phyloP scores from a whole-genome alignment of 106 monocot genomes.

The Allium cepa region DNA sequence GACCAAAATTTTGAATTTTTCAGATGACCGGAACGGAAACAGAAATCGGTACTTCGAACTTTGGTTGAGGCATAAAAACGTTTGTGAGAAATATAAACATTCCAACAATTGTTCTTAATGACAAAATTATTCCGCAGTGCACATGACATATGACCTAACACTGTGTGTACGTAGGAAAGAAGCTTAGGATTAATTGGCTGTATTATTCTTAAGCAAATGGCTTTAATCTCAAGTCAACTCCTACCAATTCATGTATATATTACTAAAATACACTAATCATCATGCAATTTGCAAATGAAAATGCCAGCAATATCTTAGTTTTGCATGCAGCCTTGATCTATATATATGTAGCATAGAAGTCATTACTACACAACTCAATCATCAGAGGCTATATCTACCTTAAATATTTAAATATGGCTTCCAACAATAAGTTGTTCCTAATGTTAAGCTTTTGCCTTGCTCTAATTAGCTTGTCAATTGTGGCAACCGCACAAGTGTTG shows the following conservation, averaged over 20 bases:
- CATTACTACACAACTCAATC: slow-evolving; percentile 2
- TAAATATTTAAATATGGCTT: slow-evolving; percentile 3
- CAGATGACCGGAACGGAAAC: too few relatives aligned
- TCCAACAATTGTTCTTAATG: too few relatives aligned
- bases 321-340: background rate
- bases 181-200: background rate
- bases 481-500: slow-evolving; percentile 6
- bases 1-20: too few relatives aligned
- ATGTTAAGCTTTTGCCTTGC: too few relatives aligned
- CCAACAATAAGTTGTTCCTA: background rate
- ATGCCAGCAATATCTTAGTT: background rate
- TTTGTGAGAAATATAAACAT: too few relatives aligned
- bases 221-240: background rate
- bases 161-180: too few relatives aligned
- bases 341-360: background rate
- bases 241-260: too few relatives aligned
- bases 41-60: too few relatives aligned
- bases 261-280: background rate
- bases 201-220: background rate
- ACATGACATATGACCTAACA: background rate
- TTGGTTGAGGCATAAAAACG: too few relatives aligned
- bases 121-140: background rate
- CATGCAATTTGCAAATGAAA: background rate
- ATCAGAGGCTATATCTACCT: background rate
- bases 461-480: background rate